phyloP scores from a whole-genome alignment of 1,284 basidiomycete species.

The Waitea zeae region DNA sequence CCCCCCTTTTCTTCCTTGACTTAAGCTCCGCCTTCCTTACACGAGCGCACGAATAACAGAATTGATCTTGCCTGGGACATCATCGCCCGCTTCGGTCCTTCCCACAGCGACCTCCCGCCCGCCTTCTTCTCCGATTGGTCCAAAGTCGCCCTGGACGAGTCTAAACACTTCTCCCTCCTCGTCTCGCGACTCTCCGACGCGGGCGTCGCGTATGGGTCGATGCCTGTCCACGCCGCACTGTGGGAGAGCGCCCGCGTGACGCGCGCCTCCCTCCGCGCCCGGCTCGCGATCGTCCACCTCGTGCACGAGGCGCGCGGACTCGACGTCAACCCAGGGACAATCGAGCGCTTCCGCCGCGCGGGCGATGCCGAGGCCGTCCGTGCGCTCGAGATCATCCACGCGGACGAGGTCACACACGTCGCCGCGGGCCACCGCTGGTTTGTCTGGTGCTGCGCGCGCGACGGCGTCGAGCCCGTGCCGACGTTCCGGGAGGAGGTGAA shows the following conservation, averaged over 20 bases:
- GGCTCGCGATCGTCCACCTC: conserved; percentile 79
- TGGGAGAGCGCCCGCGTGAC: conserved; percentile 76
- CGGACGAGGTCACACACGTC: conserved; percentile 76
- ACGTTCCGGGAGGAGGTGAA: conserved; percentile 66
- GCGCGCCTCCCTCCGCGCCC: conserved; percentile 49
- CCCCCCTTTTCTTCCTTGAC: no score
- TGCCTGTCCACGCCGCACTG: conserved; percentile 60
- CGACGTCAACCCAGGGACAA: conserved; percentile 77
- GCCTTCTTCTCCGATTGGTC: conserved; percentile 70
- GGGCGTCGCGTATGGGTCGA: conserved; percentile 47
- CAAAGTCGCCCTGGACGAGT: conserved; percentile 76
- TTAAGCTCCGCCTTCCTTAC: no score
- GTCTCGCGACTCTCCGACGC: conserved; percentile 25
- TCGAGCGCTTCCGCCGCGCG: conserved; percentile 57
- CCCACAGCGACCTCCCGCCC: conserved; percentile 37
- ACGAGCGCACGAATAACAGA: no score
- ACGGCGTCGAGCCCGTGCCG: conserved; percentile 48
- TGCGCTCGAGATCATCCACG: conserved; percentile 62
- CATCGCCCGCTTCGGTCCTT: conserved; percentile 61
- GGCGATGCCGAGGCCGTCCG: conserved; percentile 58
- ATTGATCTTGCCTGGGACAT: conserved; percentile 80
- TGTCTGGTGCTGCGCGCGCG: conserved; percentile 54
- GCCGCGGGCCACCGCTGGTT: conserved; percentile 79
- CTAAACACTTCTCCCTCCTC: conserved; percentile 59
- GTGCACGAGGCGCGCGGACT: conserved; percentile 81